Evolutionary conservation across 768 basidiomycete species (phyloP), one percentile per base, ranked within the genome.

Genomic region (Mrakia frigida): DNA sequence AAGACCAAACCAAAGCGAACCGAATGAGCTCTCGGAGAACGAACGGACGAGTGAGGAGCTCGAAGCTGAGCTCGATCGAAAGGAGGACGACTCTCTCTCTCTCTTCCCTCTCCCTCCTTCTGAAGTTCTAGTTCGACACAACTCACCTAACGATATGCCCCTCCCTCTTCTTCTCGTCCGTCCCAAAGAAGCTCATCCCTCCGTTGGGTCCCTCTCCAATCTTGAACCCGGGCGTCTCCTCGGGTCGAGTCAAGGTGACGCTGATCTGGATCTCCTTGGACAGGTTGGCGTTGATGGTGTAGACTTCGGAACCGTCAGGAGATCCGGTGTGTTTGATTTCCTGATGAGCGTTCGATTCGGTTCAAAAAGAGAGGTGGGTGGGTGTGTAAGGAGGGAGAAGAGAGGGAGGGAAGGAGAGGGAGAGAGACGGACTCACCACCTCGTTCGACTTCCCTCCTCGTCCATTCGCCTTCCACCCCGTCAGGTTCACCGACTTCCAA

Each of bases 171-270:
- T 77, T 77, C 56, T 69, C 70, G 23, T 73, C 77, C 14, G 73
- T 53, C 11, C 94, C 94, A 83, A 91, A 95, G 85, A 94, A 92
- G 76, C 93, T 92, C 84, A 88, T 90, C 0, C 97, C 97, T 23
- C 94, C 97, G 77, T 91, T 87, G 18, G 90, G 88, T 4, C 94
- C 94, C 74, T 89, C 88, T 74, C 97, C 97, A 74, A 95, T 82
- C 85, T 98, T 98, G 87, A 89, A 98, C 41, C 96, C 96, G 21
- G 91, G 90, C 0, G 88, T 87, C n/a, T 85, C 83, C 35, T 87
- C 86, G 23, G 92, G 89, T 59, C 92, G 89, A 39, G 86, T 84
- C 77, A 94, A 85, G 37, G 90, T 89, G 78, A 98, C 84, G 14
- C 90, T 89, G 76, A 98, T 81, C 82, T 95, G 92, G 33, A 96